These are phyloP conservation scores for Helicostylum pulchrum DNA, from an alignment of 192 early-diverging fungal species.

Conservation along the genomic window DNA sequence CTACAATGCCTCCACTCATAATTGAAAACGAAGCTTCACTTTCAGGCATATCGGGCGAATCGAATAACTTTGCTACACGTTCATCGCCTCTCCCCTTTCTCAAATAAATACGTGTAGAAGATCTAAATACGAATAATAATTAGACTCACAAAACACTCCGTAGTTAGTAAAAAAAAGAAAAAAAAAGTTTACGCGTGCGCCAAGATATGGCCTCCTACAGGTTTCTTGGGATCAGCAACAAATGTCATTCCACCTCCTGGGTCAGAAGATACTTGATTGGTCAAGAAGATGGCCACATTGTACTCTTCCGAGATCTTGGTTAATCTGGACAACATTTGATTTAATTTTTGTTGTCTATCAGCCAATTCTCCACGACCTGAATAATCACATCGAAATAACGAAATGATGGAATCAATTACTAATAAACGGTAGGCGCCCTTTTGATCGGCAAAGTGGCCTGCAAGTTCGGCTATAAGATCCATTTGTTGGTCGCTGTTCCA, in stretches of 20 bases:
- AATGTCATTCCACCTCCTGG: conserved; percentile 61
- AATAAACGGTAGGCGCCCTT: conserved; percentile 55
- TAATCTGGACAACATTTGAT: conserved; percentile 68
- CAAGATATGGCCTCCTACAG: conserved; percentile 77
- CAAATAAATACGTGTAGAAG: conserved; percentile 74
- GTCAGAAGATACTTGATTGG: conserved; percentile 61
- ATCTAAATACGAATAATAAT: conserved; percentile 36
- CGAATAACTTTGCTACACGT: conserved; percentile 79
- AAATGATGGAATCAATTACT: conserved; percentile 79
- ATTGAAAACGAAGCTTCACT: conserved; percentile 70
- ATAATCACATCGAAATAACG: conserved; percentile 80
- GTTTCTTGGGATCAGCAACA: conserved; percentile 86
- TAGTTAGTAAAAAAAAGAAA: neutral
- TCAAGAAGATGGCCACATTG: conserved; percentile 80
- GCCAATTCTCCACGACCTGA: conserved; percentile 82
- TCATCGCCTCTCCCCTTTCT: conserved; percentile 81
- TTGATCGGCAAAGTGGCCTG: conserved; percentile 69
- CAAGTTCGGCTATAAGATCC: conserved; percentile 71
- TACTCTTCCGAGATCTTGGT: conserved; percentile 80
- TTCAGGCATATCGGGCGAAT: conserved; percentile 78
- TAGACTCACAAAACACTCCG: too few species aligned
- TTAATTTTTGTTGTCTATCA: conserved; percentile 81
- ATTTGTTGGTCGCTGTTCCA: conserved; percentile 85
- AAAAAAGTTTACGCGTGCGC: conserved; percentile 30
- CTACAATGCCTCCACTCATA: conserved; percentile 70